These are phyloP conservation scores for Astraeus odoratus DNA, from an alignment of 768 basidiomycete species.

Conservation along the genomic window DNA sequence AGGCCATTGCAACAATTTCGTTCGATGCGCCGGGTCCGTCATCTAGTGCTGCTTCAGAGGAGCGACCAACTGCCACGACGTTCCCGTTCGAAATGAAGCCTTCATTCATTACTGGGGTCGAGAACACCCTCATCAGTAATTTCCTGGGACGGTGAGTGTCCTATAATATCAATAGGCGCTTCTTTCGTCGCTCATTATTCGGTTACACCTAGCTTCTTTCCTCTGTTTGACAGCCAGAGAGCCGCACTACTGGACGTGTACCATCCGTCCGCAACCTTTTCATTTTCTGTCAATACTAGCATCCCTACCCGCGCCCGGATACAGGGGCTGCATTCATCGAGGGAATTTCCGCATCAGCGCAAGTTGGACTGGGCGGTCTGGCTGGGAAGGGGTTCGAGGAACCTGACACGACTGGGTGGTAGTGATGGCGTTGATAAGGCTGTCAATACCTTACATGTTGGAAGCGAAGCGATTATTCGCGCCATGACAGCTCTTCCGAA, in stretches of 20 bases:
- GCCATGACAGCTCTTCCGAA: slow-evolving; percentile 59
- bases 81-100: slow-evolving; percentile 75
- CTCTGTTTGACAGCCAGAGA: slow-evolving; percentile 74
- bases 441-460: slow-evolving; percentile 62
- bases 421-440: slow-evolving; percentile 56
- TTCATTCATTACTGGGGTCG: slow-evolving; percentile 71
- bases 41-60: slow-evolving; percentile 28
- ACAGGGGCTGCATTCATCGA: slow-evolving; percentile 56
- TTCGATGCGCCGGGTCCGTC: slow-evolving; percentile 67
- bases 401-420: slow-evolving; percentile 61
- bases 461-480: slow-evolving; percentile 55
- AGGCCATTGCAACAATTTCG: slow-evolving; percentile 66
- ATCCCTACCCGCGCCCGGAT: slow-evolving; percentile 75
- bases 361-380: slow-evolving; percentile 76
- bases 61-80: slow-evolving; percentile 52
- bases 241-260: slow-evolving; percentile 64
- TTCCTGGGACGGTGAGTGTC: slow-evolving; percentile 71
- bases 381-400: slow-evolving; percentile 63
- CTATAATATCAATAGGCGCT: neutral
- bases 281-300: slow-evolving; percentile 77
- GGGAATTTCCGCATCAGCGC: slow-evolving; percentile 73
- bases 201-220: slow-evolving; percentile 60
- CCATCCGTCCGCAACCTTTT: slow-evolving; percentile 84
- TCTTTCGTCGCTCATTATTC: slow-evolving; percentile 7
- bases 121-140: slow-evolving; percentile 56